Evolutionary conservation across 352 stramenopile species (phyloP), one percentile per base, ranked within the genome.

Genomic region (Pythium aphanidermatum): DNA sequence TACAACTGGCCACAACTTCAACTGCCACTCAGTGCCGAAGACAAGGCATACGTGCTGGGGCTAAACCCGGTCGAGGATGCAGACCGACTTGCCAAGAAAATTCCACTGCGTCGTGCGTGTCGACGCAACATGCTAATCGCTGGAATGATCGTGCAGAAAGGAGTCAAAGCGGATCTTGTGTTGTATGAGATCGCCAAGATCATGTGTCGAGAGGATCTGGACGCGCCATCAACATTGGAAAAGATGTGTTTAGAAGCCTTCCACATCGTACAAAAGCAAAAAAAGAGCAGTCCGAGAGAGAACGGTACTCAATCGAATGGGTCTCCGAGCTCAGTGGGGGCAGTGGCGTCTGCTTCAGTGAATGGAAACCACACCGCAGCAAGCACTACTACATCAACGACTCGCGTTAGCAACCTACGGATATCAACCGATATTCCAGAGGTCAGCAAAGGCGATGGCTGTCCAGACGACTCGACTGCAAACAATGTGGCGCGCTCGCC

Each of bases 1-100:
- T 93, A 98, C 42, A 95, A 98, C 61, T 99, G 95, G 93, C 90
- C 92, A 8, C 95, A 98, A 61, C 69, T 93, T 23, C 55, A 73
- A 25, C 45, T 95, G 27, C 73, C 79, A 8, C 51, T 92, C 27
- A 88, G 74, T 20, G 50, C 58, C 6, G 64, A 73, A 10, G 74
- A 92, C 23, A 64, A 67, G 14, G 46, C 66, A 23, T 92, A 92
- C 43, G 60, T 90, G 28, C 43, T 91, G 7, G 70, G 51, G 11
- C 46, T 91, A 20, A 83, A 68, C 11, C 68, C 74, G 6, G 51
- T 70, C 2, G 58, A 82, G 14, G 81, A 93, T 14, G 61, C 65
- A 29, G 68, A 86, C 26, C 43, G 49, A 5, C 46, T 93, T 26
- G 53, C 63, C 5, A 77, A 75, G 61, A 80, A 82, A 50, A 87